phyloP scores from a whole-genome alignment of 768 basidiomycete species.

The Heimioporus sp. region DNA sequence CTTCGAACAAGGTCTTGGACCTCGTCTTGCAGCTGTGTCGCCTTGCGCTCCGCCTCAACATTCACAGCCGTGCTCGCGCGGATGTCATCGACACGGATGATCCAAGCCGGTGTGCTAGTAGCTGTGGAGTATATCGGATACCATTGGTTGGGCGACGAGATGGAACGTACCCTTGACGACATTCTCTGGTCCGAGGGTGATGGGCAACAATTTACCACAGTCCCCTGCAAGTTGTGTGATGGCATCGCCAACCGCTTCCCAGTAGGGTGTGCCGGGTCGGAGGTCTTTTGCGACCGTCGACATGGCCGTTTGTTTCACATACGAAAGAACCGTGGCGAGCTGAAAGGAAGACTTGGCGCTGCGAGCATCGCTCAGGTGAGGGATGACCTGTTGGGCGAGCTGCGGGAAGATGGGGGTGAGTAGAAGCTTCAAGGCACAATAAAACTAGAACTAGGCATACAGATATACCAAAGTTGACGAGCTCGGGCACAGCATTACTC shows the following conservation, averaged over 20 bases:
- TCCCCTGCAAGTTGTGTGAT: conserved; percentile 71
- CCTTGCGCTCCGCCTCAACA: conserved; percentile 88
- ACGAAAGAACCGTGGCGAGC: conserved; percentile 63
- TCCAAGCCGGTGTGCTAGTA: conserved; percentile 81
- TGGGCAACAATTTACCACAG: conserved; percentile 65
- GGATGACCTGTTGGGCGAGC: conserved; percentile 89
- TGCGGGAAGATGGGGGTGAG: conserved; percentile 26
- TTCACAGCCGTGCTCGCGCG: conserved; percentile 82
- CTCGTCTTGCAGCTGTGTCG: conserved; percentile 83
- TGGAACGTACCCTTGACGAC: conserved; percentile 66
- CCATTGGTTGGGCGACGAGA: neutral
- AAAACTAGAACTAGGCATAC: conserved; percentile 39
- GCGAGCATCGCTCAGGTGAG: conserved; percentile 80
- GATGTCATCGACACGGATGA: conserved; percentile 76
- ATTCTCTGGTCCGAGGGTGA: conserved; percentile 72
- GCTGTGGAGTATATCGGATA: conserved; percentile 40
- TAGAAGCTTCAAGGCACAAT: neutral
- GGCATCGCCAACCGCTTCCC: conserved; percentile 74
- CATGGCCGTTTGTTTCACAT: conserved; percentile 71
- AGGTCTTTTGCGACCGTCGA: conserved; percentile 68
- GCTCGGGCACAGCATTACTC: conserved; percentile 71
- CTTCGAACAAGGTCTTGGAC: conserved; percentile 83
- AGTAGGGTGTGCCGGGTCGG: conserved; percentile 63
- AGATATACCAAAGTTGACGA: conserved; percentile 90
- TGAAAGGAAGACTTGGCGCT: conserved; percentile 77